These are phyloP conservation scores for Colletotrichum australisinense DNA, from an alignment of 2,329 filamentous ascomycete species.

Conservation along the genomic window DNA sequence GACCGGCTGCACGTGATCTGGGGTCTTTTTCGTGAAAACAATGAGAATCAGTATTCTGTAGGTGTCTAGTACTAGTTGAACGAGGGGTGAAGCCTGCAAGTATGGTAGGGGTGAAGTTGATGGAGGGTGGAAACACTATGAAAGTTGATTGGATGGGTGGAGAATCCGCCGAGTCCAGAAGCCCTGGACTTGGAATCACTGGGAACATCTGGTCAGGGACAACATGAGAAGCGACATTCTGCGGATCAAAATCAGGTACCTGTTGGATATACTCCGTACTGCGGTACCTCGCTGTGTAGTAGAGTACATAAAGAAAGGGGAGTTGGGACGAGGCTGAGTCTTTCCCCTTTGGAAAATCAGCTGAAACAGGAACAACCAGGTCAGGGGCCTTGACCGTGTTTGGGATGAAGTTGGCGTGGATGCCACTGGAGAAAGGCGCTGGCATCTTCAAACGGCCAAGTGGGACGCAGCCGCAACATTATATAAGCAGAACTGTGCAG, in stretches of 20 bases:
- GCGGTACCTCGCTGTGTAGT: too few relatives aligned
- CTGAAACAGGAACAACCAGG: slow-evolving; percentile 35
- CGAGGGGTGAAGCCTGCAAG: neutral
- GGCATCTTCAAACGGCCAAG: slow-evolving; percentile 30
- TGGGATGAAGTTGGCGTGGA: slow-evolving; percentile 7
- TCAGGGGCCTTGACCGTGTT: slow-evolving; percentile 6
- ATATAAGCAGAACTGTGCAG: neutral
- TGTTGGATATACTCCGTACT: too few relatives aligned
- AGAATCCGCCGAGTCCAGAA: neutral
- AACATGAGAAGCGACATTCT: neutral
- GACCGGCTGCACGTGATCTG: slow-evolving; percentile 12
- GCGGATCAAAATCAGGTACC: too few relatives aligned
- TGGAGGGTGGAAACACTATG: neutral
- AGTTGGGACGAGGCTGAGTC: slow-evolving; percentile 18
- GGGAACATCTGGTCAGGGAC: neutral
- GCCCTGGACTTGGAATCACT: neutral
- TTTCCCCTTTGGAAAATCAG: slow-evolving; percentile 25
- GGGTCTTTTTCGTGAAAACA: slow-evolving; percentile 5
- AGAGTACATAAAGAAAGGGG: neutral
- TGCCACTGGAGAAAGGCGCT: neutral
- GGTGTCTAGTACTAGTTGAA: too few relatives aligned
- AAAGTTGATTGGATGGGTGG: slow-evolving; percentile 9
- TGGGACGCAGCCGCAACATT: slow-evolving; percentile 20
- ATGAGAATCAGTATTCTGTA: too few relatives aligned
- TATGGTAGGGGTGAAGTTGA: neutral